Percentiles rank a stretch among this genome's conserved stretches.
Evolutionary conservation across 495 filamentous ascomycete species (phyloP).

Genomic region (Aspergillus hancockii): DNA sequence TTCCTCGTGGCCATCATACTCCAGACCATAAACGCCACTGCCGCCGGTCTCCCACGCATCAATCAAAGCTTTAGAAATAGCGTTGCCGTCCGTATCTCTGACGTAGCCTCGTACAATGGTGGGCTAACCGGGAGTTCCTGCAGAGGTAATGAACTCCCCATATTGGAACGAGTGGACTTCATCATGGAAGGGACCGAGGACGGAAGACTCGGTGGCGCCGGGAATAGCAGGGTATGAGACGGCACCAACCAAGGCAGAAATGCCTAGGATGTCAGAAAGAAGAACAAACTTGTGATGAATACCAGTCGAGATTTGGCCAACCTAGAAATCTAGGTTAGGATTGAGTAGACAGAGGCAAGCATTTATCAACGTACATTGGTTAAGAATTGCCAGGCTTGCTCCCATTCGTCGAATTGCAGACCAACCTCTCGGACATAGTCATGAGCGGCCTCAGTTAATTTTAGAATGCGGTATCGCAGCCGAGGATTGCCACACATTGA

Average conservation of each 20-base stretch:
- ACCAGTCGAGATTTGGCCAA: conserved; percentile 64
- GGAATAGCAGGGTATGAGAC: conserved; percentile 77
- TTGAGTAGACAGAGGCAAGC: background rate
- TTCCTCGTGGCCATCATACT: conserved; percentile 59
- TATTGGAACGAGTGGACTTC: conserved; percentile 53
- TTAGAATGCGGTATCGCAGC: conserved; percentile 61
- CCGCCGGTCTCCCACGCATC: conserved; percentile 87
- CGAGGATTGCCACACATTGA: conserved; percentile 58
- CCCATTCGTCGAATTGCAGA: conserved; percentile 71
- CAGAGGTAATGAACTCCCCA: conserved; percentile 59
- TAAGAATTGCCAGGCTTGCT: conserved; percentile 60
- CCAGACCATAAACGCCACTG: conserved; percentile 78
- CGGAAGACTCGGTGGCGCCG: conserved; percentile 69
- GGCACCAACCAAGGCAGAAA: conserved; percentile 74
- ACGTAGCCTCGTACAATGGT: conserved; percentile 70
- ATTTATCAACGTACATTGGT: conserved; percentile 25
- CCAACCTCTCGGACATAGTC: conserved; percentile 70
- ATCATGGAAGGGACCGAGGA: conserved; percentile 81
- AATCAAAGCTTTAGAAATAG: conserved; percentile 64
- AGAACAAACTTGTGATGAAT: conserved; percentile 80
- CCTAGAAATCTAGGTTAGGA: conserved; percentile 21
- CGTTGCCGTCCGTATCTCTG: conserved; percentile 59
- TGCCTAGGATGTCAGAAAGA: conserved; percentile 76
- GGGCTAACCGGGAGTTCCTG: conserved; percentile 49
- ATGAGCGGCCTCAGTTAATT: conserved; percentile 66